Evolutionary conservation across 345 rosid species (phyloP).

Genomic region (Dipteronia sinensis): DNA sequence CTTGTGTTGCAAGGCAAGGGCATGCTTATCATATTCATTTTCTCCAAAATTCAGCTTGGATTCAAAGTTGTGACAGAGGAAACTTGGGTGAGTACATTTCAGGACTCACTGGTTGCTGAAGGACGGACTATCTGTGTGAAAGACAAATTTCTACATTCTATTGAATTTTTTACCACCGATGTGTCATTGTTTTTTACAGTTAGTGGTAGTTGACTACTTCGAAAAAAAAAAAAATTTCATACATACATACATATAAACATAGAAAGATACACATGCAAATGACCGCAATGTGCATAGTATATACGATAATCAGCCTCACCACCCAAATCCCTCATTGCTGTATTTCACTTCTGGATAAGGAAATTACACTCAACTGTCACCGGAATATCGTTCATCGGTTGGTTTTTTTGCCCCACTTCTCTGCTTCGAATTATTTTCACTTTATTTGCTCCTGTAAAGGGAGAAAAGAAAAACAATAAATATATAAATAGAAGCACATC

Average conservation of each 20-base stretch:
- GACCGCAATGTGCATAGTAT: too few species aligned
- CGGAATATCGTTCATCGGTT: too few species aligned
- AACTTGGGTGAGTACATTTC: neutral
- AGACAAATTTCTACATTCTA: conserved; percentile 11
- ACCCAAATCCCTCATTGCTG: too few species aligned
- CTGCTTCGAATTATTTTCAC: neutral
- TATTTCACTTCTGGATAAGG: too few species aligned
- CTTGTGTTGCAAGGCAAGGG: too few species aligned
- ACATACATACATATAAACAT: neutral
- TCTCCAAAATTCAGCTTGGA: too few species aligned
- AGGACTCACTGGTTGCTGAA: neutral
- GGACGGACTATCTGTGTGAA: neutral
- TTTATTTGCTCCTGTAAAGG: conserved; percentile 24
- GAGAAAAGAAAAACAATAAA: neutral
- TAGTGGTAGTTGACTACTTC: neutral
- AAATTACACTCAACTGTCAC: too few species aligned
- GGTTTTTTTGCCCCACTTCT: too few species aligned
- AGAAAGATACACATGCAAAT: too few species aligned
- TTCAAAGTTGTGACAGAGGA: neutral
- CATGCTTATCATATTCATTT: too few species aligned
- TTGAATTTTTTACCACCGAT: neutral
- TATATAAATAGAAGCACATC: neutral
- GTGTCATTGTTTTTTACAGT: neutral
- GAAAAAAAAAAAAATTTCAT: conserved; percentile 8
- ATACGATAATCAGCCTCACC: too few species aligned